Conservation (phyloP, 345 rosid species). For the Eucalyptus polyanthemos region DNA sequence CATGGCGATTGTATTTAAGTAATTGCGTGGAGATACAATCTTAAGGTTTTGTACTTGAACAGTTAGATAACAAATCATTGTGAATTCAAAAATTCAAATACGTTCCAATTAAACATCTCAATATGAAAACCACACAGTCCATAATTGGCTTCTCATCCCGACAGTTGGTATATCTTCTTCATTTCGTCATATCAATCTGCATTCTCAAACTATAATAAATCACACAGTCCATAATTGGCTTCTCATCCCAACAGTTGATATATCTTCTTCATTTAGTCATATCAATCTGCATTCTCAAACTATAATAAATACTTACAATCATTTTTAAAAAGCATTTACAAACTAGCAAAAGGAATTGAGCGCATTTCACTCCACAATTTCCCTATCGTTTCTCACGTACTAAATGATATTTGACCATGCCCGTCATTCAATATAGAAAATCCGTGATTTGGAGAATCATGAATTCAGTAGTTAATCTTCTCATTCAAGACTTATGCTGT, state of each 20-base stretch:
- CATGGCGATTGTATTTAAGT: background rate
- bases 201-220: background rate
- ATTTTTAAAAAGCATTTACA: background rate
- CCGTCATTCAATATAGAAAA: background rate
- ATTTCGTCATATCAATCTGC: background rate
- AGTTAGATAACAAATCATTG: background rate
- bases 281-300: background rate
- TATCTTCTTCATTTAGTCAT: background rate
- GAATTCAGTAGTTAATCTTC: background rate
- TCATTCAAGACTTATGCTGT: background rate
- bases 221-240: background rate
- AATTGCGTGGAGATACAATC: background rate
- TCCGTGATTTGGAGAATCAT: background rate
- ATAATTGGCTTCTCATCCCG: background rate
- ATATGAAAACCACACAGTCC: background rate
- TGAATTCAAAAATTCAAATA: background rate
- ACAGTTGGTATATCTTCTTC: background rate
- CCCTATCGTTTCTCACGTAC: fast-evolving
- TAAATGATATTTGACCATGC: background rate
- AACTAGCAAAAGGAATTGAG: background rate
- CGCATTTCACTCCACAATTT: background rate
- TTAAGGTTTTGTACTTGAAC: background rate
- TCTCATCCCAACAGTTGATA: background rate
- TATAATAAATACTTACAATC: background rate
- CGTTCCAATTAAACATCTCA: background rate